Conservation (phyloP, 768 basidiomycete species). For the Phanerochaete sordida region DNA sequence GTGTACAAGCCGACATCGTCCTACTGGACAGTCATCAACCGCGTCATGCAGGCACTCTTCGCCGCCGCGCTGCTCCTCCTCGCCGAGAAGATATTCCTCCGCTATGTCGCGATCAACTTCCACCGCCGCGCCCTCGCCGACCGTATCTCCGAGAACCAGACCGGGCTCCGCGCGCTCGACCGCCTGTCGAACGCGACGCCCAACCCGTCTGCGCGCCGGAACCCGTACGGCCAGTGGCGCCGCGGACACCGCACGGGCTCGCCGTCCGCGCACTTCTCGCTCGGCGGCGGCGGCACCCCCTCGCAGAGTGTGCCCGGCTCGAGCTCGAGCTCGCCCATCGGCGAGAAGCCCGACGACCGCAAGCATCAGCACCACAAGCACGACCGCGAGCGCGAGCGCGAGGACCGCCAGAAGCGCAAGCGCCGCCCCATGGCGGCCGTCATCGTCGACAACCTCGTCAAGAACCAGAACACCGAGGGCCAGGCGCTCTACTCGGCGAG, state of each 20-base stretch:
- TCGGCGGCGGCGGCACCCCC: too few relatives aligned
- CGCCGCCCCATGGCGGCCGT: slow-evolving; percentile 49
- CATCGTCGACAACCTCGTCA: slow-evolving; percentile 69
- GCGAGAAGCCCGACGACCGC: slow-evolving; percentile 11
- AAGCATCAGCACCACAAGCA: too few relatives aligned
- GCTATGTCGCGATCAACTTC: slow-evolving; percentile 78
- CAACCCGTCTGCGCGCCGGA: slow-evolving; percentile 30
- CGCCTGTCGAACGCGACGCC: slow-evolving; percentile 65
- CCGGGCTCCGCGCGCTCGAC: slow-evolving; percentile 69
- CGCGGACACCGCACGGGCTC: slow-evolving; percentile 33
- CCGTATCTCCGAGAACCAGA: slow-evolving; percentile 63
- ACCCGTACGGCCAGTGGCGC: slow-evolving; percentile 33
- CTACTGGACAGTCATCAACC: slow-evolving; percentile 69
- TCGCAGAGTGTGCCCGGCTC: slow-evolving; percentile 2
- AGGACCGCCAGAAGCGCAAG: slow-evolving; percentile 18
- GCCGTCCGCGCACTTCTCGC: background rate
- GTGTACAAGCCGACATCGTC: slow-evolving; percentile 55
- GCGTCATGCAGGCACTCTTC: slow-evolving; percentile 63
- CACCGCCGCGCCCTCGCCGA: slow-evolving; percentile 75
- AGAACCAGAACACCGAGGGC: slow-evolving; percentile 52
- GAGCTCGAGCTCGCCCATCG: slow-evolving; percentile 20
- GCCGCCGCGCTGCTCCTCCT: slow-evolving; percentile 40
- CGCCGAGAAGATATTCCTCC: slow-evolving; percentile 59
- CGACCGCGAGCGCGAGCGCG: slow-evolving; percentile 10
- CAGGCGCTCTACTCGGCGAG: slow-evolving; percentile 61